Evolutionary conservation across 495 filamentous ascomycete species (phyloP), one percentile per base, ranked within the genome.

Genomic region (Neurospora pannonica): DNA sequence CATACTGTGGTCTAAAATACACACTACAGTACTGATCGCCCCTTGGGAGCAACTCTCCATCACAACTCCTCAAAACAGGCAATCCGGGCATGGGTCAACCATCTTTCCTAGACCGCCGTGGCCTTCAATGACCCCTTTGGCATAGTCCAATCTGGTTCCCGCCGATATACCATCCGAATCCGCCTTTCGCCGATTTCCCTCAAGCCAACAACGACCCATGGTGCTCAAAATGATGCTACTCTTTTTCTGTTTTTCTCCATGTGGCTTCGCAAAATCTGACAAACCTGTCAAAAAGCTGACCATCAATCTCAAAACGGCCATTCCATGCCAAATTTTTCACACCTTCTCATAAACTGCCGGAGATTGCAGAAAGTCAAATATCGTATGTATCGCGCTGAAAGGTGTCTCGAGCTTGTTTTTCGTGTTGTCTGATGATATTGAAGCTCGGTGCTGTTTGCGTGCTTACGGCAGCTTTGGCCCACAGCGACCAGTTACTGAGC

Each of bases 101-200:
- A 67, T 60, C 76, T 81, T 82, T 82, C 81, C 81, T 80, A 79
- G 77, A 78, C 78, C 75, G 73, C 76, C 77, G 75, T 75, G 78
- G 76, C 72, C 72, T 77, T 72, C 76, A 79, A 70, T 76, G 72
- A 75, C 75, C 67, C 74, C 74, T 74, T 34, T 37, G 78, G 74
- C 79, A 77, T 79, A 79, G 81, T 76, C 81, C 78, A 82, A 81
- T 71, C 31, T 72, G 42, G 71, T 74, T 54, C 74, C 73, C 75
- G 17, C 40, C 54, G 74, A 73, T 73, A 69, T 71, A 75, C 74
- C 74, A 72, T 38, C 70, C 38, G 42, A 72, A 54, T 71, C 71
- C 54, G 34, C 74, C 74, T 72, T 74, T 73, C 38, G 36, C 73
- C 48, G 4, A 46, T 73, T 69, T 73, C 46, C 48, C 54, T 71